Percentiles rank a stretch among this genome's conserved stretches.
Evolutionary conservation across 2,329 filamentous ascomycete genomes (phyloP).

Genomic region (Dothiorella sarmentorum): DNA sequence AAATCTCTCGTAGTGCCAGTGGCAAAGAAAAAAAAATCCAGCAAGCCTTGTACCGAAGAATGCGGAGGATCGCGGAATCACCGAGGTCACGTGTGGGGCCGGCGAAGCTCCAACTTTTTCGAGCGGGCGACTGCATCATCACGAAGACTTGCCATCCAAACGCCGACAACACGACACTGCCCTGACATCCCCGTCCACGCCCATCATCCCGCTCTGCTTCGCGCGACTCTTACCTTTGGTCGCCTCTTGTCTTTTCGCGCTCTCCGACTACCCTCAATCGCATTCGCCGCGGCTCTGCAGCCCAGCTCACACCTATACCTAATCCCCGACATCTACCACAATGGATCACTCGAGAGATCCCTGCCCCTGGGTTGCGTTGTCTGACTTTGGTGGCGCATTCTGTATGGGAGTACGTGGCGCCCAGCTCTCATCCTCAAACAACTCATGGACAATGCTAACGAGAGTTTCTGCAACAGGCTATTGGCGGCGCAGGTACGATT

Average conservation of each 20-base stretch:
- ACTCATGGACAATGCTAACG: slow-evolving; percentile 5
- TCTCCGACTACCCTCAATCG: not conserved
- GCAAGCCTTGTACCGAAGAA: not conserved
- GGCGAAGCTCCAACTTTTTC: slow-evolving; percentile 17
- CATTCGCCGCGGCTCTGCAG: not conserved
- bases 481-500: slow-evolving; percentile 37
- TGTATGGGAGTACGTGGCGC: slow-evolving; percentile 77
- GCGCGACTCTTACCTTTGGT: not conserved
- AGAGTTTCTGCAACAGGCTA: slow-evolving; percentile 30
- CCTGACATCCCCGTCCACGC: not conserved
- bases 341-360: slow-evolving; percentile 98
- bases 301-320: not conserved
- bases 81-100: slow-evolving; percentile 3
- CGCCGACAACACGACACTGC: slow-evolving; percentile 6
- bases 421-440: not conserved
- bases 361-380: slow-evolving; percentile 93
- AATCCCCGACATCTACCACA: slow-evolving; percentile 19
- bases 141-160: slow-evolving; percentile 13
- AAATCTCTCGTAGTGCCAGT: not conserved
- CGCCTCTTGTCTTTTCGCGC: not conserved
- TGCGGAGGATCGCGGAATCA: slow-evolving; percentile 11
- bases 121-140: slow-evolving; percentile 14
- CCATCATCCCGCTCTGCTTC: not conserved
- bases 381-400: slow-evolving; percentile 96
- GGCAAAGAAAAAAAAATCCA: not conserved